These are phyloP conservation scores for Pichia inconspicua DNA, from an alignment of 1,139 yeast species.

Conservation along the genomic window DNA sequence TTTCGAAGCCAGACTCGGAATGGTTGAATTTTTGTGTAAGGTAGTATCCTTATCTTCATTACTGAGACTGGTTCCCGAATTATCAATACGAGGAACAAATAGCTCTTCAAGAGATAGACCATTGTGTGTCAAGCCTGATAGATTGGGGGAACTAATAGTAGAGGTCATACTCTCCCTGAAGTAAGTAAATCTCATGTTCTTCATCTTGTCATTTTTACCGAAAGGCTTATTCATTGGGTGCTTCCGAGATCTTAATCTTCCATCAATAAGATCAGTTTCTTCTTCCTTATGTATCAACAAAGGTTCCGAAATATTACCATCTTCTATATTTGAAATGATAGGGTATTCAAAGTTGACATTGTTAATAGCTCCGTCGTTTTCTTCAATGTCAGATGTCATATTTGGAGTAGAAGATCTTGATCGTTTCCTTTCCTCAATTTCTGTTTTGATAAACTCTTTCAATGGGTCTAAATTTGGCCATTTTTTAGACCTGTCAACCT, in stretches of 20 bases:
- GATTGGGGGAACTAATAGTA: slow-evolving; percentile 83
- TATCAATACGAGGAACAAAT: slow-evolving; percentile 35
- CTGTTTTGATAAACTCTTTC: slow-evolving; percentile 71
- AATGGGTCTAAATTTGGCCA: slow-evolving; percentile 84
- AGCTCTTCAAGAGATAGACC: slow-evolving; percentile 41
- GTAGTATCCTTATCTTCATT: slow-evolving; percentile 3
- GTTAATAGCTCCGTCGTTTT: slow-evolving; percentile 13
- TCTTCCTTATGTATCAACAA: slow-evolving; percentile 34
- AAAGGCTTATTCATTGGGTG: slow-evolving; percentile 53
- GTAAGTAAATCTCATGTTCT: slow-evolving; percentile 71
- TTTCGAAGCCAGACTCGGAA: neutral
- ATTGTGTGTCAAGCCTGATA: slow-evolving; percentile 67
- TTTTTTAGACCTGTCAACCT: slow-evolving; percentile 30
- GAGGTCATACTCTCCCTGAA: slow-evolving; percentile 84
- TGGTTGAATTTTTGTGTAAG: slow-evolving; percentile 2
- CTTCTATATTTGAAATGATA: slow-evolving; percentile 26
- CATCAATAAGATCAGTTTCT: slow-evolving; percentile 55
- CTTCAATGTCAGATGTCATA: slow-evolving; percentile 9
- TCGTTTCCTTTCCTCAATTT: slow-evolving; percentile 44
- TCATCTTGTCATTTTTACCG: slow-evolving; percentile 29
- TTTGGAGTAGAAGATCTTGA: slow-evolving; percentile 24
- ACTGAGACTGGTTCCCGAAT: neutral
- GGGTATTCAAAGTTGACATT: slow-evolving; percentile 30
- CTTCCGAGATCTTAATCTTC: slow-evolving; percentile 68
- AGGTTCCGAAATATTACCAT: slow-evolving; percentile 21